Percentiles rank a stretch among this genome's conserved stretches.
Evolutionary conservation across 257 asterid genomes (phyloP).

Genomic region (Jacaranda mimosifolia): DNA sequence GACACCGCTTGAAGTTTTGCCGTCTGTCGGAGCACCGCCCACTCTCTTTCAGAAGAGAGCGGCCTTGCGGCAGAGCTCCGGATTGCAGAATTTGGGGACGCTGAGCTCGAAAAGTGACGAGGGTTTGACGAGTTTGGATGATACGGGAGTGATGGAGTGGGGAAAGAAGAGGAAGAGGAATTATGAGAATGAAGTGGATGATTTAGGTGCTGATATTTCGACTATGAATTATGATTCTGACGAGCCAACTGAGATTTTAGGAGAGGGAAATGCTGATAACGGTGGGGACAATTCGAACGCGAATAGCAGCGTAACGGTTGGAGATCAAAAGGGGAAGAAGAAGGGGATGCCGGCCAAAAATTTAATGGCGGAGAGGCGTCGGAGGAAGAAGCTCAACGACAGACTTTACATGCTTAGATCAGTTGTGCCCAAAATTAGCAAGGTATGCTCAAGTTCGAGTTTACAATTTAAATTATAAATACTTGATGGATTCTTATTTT

Average conservation of each 20-base stretch:
- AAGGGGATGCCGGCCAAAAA: constrained; percentile 77
- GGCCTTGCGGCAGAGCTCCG: constrained; percentile 50
- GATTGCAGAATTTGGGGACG: constrained; percentile 40
- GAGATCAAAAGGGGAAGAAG: constrained; percentile 57
- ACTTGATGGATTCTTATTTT: neutral
- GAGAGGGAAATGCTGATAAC: constrained; percentile 34
- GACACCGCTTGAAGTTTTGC: constrained; percentile 52
- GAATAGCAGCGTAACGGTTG: constrained; percentile 43
- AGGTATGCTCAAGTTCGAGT: constrained; percentile 48
- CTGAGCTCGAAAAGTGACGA: constrained; percentile 49
- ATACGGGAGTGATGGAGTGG: constrained; percentile 41
- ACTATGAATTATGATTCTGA: constrained; percentile 54
- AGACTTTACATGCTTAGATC: constrained; percentile 83
- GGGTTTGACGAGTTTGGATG: constrained; percentile 50
- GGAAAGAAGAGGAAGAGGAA: constrained; percentile 49
- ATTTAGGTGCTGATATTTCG: constrained; percentile 45
- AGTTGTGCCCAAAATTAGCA: constrained; percentile 80
- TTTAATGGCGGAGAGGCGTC: constrained; percentile 79
- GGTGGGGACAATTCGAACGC: constrained; percentile 50
- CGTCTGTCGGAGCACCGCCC: constrained; percentile 52
- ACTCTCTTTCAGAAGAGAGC: constrained; percentile 62
- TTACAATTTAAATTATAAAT: constrained; percentile 1
- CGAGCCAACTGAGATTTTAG: constrained; percentile 47
- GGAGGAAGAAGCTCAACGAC: constrained; percentile 83
- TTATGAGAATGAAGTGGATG: constrained; percentile 39